Evolutionary conservation across 768 basidiomycete genomes (phyloP).

Genomic region (Obba rivulosa): DNA sequence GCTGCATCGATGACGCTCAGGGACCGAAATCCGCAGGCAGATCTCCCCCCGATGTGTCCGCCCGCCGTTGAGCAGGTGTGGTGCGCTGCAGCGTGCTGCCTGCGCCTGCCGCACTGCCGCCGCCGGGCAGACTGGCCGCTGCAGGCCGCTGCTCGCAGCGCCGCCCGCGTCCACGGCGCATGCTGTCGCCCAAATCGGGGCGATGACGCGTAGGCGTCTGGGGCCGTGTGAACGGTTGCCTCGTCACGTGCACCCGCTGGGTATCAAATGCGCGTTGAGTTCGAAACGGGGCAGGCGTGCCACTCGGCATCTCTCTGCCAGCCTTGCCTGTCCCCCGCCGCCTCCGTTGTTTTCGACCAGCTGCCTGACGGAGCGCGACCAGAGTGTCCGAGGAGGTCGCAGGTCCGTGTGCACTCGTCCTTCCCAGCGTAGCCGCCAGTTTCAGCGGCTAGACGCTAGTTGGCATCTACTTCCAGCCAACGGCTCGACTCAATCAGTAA

Average conservation of each 20-base stretch:
- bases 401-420: too few species aligned
- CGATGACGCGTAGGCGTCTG: neutral
- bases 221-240: neutral
- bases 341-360: neutral
- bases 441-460: too few species aligned
- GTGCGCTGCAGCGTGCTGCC: too few species aligned
- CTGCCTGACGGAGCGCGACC: too few species aligned
- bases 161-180: neutral
- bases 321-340: neutral
- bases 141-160: too few species aligned
- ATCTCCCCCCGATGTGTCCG: neutral
- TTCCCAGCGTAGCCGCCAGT: too few species aligned
- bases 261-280: slow-evolving; percentile 5
- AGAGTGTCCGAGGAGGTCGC: too few species aligned
- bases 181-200: slow-evolving; percentile 1
- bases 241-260: slow-evolving; percentile 5
- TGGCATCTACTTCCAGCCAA: too few species aligned
- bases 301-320: slow-evolving; percentile 1
- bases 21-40: neutral
- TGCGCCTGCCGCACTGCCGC: too few species aligned
- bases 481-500: slow-evolving; percentile 3
- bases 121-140: too few species aligned
- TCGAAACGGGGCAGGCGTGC: slow-evolving; percentile 1
- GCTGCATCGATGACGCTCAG: neutral
- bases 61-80: neutral